Evolutionary conservation across 306 rosid species (phyloP).

Genomic region (Lablab purpureus): DNA sequence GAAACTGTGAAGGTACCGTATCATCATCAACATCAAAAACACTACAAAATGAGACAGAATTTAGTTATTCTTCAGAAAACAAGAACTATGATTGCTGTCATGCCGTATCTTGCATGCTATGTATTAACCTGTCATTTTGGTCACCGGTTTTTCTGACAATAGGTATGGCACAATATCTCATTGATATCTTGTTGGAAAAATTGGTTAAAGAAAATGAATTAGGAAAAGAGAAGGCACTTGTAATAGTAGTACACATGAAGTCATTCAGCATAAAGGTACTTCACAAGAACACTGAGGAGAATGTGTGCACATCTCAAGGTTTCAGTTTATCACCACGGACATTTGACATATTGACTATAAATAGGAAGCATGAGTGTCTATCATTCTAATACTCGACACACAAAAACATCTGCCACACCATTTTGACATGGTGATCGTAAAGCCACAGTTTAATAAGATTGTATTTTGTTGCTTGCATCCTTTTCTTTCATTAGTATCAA

Average conservation of each 20-base stretch:
- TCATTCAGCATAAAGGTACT: conserved; percentile 20
- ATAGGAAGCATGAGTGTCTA: conserved; percentile 11
- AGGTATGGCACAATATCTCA: conserved; percentile 95
- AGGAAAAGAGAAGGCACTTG: neutral
- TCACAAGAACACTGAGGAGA: neutral
- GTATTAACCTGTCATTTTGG: conserved; percentile 89
- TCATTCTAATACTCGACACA: neutral
- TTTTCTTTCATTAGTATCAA: neutral
- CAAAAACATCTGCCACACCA: neutral
- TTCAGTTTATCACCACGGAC: conserved; percentile 6
- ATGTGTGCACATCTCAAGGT: neutral
- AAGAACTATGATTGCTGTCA: conserved; percentile 26
- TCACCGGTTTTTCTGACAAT: conserved; percentile 96
- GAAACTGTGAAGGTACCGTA: conserved; percentile 71
- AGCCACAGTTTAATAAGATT: no score
- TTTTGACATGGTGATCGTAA: no score
- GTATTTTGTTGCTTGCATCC: neutral
- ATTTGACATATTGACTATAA: neutral
- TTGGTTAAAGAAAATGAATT: neutral
- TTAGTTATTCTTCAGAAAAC: conserved; percentile 26
- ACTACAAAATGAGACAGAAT: conserved; percentile 55
- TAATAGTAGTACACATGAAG: neutral
- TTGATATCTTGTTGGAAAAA: conserved; percentile 69
- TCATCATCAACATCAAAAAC: conserved; percentile 93
- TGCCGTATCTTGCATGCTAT: conserved; percentile 28